phyloP scores from a whole-genome alignment of 1,139 yeast genomes.

The Sporopachydermia cereana region DNA sequence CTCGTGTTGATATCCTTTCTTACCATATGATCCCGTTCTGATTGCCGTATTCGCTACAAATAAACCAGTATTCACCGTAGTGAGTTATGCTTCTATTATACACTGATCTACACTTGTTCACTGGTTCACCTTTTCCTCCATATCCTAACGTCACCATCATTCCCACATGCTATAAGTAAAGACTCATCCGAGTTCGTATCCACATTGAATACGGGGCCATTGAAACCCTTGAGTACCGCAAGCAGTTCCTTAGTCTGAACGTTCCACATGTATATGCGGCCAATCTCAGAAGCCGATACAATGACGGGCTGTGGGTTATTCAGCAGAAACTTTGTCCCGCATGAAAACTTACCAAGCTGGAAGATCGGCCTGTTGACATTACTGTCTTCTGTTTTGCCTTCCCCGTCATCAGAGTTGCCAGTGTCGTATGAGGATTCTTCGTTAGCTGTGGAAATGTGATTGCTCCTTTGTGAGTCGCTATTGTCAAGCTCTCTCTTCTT shows the following conservation, averaged over 20 bases:
- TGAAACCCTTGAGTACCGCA: slow-evolving; percentile 24
- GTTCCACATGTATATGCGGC: slow-evolving; percentile 61
- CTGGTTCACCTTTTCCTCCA: slow-evolving; percentile 2
- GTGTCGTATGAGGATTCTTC: background rate
- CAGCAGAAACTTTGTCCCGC: slow-evolving; percentile 39
- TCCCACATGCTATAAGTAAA: background rate
- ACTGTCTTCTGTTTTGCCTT: background rate
- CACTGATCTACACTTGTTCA: too few species aligned
- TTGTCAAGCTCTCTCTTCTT: slow-evolving; percentile 3
- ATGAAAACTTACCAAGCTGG: slow-evolving; percentile 18
- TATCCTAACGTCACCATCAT: slow-evolving; percentile 2
- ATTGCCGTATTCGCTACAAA: too few species aligned
- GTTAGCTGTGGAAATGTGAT: too few species aligned
- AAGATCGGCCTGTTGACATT: background rate
- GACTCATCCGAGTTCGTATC: slow-evolving; percentile 24
- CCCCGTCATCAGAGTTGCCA: background rate
- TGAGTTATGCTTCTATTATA: too few species aligned
- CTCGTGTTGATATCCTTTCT: too few species aligned
- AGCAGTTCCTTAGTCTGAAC: slow-evolving; percentile 52
- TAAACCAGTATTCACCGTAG: too few species aligned
- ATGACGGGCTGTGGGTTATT: slow-evolving; percentile 28
- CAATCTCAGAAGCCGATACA: slow-evolving; percentile 56
- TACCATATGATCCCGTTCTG: too few species aligned
- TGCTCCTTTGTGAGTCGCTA: too few species aligned
- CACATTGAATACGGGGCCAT: slow-evolving; percentile 37